Conservation (phyloP, 2,329 filamentous ascomycete genomes). For the Monosporascus sp. region DNA sequence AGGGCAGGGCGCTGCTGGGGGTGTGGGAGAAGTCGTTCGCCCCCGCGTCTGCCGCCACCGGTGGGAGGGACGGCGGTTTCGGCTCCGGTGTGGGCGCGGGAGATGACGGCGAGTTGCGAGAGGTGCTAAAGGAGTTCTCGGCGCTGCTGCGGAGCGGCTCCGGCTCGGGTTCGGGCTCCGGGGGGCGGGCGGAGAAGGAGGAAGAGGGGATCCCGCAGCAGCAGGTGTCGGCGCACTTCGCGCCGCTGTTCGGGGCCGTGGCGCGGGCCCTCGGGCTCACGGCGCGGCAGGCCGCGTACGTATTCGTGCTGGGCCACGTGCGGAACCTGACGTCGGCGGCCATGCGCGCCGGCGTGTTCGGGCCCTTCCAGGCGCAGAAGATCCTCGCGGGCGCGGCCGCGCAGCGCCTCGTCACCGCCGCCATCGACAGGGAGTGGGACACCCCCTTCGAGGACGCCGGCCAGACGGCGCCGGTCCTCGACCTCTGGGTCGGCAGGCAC, state of each 20-base stretch:
- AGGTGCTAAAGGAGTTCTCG: slow-evolving; percentile 20
- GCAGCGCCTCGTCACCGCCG: slow-evolving; percentile 49
- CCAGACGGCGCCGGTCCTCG: slow-evolving; percentile 71
- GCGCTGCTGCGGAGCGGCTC: neutral
- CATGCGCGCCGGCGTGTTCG: slow-evolving; percentile 71
- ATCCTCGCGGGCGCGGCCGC: slow-evolving; percentile 59
- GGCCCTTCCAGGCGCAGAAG: slow-evolving; percentile 74
- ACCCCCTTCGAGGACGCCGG: slow-evolving; percentile 60
- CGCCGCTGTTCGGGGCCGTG: slow-evolving; percentile 65
- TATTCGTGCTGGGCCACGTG: slow-evolving; percentile 72
- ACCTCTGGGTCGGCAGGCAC: slow-evolving; percentile 78
- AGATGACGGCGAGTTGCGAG: neutral
- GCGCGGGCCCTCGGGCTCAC: slow-evolving; percentile 56
- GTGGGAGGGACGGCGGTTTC: slow-evolving; percentile 4
- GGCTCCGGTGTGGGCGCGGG: slow-evolving; percentile 14
- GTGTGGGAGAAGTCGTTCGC: slow-evolving; percentile 72
- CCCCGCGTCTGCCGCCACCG: slow-evolving; percentile 24
- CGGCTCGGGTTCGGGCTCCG: slow-evolving; percentile 5
- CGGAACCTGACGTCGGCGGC: slow-evolving; percentile 73
- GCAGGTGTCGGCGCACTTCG: slow-evolving; percentile 57
- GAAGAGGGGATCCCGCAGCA: slow-evolving; percentile 26
- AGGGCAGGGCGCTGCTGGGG: slow-evolving; percentile 67
- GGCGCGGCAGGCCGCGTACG: slow-evolving; percentile 60
- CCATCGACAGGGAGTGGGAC: slow-evolving; percentile 56
- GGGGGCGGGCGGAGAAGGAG: neutral